These are phyloP conservation scores for Odontarrhena argentea DNA, from an alignment of 345 rosid genomes.

Conservation along the genomic window DNA sequence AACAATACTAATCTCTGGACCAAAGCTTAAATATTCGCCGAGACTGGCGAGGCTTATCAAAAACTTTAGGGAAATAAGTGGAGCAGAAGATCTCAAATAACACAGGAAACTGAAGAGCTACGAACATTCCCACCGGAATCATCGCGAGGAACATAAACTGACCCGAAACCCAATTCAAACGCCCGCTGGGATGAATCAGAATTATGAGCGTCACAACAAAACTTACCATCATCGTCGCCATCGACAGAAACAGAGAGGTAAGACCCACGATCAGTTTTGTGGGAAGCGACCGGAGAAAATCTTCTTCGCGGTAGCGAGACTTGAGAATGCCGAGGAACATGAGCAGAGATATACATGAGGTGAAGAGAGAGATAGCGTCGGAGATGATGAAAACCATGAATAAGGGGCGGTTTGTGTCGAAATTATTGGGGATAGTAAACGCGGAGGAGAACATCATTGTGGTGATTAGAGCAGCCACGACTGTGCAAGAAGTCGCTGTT, in stretches of 20 bases:
- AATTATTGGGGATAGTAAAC: constrained; percentile 56
- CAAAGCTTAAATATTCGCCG: constrained; percentile 11
- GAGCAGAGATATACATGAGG: constrained; percentile 52
- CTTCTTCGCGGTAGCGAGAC: constrained; percentile 58
- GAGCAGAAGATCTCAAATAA: constrained; percentile 63
- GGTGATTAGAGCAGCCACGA: constrained; percentile 59
- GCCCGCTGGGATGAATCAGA: constrained; percentile 21
- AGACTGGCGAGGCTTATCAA: constrained; percentile 50
- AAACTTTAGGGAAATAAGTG: constrained; percentile 64
- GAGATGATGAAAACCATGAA: constrained; percentile 49
- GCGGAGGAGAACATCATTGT: constrained; percentile 66
- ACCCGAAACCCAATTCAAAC: constrained; percentile 40
- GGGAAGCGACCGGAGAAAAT: constrained; percentile 52
- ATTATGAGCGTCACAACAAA: constrained; percentile 47
- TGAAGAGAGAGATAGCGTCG: constrained; percentile 55
- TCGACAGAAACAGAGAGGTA: constrained; percentile 61
- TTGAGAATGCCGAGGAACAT: constrained; percentile 62
- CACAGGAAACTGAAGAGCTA: constrained; percentile 64
- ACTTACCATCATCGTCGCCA: constrained; percentile 68
- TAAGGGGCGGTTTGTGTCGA: constrained; percentile 11
- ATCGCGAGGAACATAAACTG: constrained; percentile 58
- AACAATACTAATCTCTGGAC: not conserved
- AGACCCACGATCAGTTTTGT: constrained; percentile 62
- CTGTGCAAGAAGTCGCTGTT: constrained; percentile 55
- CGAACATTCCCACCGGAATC: constrained; percentile 63